phyloP scores from a whole-genome alignment of 148 eudicot species.

The Persicaria maculosa region DNA sequence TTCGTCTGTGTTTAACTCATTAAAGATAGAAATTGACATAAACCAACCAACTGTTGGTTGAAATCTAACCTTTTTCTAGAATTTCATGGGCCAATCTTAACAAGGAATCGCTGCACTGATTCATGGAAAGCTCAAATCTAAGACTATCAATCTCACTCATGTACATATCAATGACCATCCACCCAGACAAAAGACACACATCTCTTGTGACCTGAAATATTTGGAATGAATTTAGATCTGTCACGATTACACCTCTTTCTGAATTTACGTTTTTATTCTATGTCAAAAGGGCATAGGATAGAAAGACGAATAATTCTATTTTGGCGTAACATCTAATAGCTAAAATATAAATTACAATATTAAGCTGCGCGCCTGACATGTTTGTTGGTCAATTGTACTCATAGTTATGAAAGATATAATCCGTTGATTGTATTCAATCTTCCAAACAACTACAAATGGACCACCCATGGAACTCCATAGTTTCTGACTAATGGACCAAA shows the following conservation, averaged over 20 bases:
- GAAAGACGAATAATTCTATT: too few species aligned
- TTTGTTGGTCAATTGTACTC: not conserved
- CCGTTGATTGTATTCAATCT: not conserved
- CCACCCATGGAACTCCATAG: too few species aligned
- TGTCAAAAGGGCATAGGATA: too few species aligned
- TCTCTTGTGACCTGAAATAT: slow-evolving; percentile 72
- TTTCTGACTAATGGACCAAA: not conserved
- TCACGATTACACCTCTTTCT: not conserved
- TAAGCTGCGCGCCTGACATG: too few species aligned
- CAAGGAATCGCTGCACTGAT: slow-evolving; percentile 51
- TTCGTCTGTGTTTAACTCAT: not conserved
- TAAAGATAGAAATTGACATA: not conserved
- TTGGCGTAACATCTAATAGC: too few species aligned
- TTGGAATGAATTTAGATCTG: not conserved
- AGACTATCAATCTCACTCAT: slow-evolving; percentile 77
- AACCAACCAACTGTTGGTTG: not conserved
- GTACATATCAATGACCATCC: slow-evolving; percentile 96
- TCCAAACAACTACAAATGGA: too few species aligned
- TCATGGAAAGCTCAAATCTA: slow-evolving; percentile 91
- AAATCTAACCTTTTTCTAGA: slow-evolving; percentile 45
- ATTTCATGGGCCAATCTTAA: slow-evolving; percentile 53
- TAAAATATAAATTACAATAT: too few species aligned
- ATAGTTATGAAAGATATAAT: not conserved
- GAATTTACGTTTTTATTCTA: too few species aligned
- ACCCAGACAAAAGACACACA: slow-evolving; percentile 80